Base-by-base conservation (phyloP, 2,329 filamentous ascomycete species). In the Talaromyces atroroseus region DNA sequence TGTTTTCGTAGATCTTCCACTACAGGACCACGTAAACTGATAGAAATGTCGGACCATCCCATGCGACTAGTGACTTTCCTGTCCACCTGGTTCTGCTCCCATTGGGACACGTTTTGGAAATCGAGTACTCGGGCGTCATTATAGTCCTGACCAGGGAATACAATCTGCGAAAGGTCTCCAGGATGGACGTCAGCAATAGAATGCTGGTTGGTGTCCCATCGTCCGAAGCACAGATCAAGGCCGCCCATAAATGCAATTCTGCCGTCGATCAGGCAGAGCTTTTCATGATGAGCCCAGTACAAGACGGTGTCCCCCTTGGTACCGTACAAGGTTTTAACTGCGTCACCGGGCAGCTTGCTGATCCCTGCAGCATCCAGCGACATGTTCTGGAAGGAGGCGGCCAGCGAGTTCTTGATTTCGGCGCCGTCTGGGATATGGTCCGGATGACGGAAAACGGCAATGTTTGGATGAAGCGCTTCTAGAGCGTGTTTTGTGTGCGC, bases 231-330 rank as follows among this genome's bases (percentile, higher is more conserved):
- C 65, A 95, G 78, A 72, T 96, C 91, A 1, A 96, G 76, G 20
- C 91, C 92, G 50, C 90, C 91, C 91, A 96, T 96, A 68, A 96
- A 96, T 2, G 87, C 90, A 56, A 86, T 78, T 10, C 79, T 78
- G n/a, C 86, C 83, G 68, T 96, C 91, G 16, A 96, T 76, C 1
- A 96, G 69, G 63, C 89, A 90, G 0, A 96, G 81, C 73, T 96
- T 96, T 74, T 96, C 91, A 64, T 96, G 91, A 65, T 96, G 91
- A 2, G 90, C 90, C 91, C 91, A 96, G 73, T 90, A 96, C 1
- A 96, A 75, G 11, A 95, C 87, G 1, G 91, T 83, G 62, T 88
- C 90, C 32, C 91, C 88, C 34, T 84, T 84, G 50, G 89, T 86
- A 54, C 92, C 92, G 66, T 95, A 96, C 1, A 96, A 73, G 0